Percentiles rank a stretch among this genome's conserved stretches.
Conservation (phyloP, 2,329 filamentous ascomycete species). For the Fusarium odoratissimum region DNA sequence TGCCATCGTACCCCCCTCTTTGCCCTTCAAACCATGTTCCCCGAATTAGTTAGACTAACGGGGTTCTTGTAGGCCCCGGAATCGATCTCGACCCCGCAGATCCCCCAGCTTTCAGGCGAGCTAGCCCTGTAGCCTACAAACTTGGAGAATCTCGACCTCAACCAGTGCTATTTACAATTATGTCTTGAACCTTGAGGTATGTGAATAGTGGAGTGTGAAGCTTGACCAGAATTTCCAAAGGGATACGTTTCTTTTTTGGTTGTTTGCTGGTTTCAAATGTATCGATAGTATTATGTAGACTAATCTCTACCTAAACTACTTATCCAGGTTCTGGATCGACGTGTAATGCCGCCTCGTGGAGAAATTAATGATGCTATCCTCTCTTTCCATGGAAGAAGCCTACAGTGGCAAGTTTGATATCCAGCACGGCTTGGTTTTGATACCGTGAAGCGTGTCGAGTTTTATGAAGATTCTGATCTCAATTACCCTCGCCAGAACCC, state of each 20-base stretch:
- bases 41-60: not conserved
- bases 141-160: not conserved
- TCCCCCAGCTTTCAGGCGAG: not conserved
- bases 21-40: not conserved
- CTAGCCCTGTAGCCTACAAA: not conserved
- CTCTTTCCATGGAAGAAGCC: not conserved
- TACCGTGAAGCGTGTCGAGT: too few species aligned
- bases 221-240: rapidly evolving
- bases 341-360: not conserved
- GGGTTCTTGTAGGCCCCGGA: not conserved
- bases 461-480: rapidly evolving
- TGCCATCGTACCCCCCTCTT: not conserved
- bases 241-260: not conserved
- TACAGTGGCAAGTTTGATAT: rapidly evolving
- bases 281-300: not conserved
- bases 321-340: not conserved
- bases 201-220: rapidly evolving
- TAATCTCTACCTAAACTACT: not conserved
- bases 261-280: rapidly evolving
- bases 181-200: rapidly evolving
- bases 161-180: not conserved
- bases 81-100: not conserved
- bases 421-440: not conserved
- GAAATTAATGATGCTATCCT: not conserved
- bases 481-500: not conserved